These are phyloP conservation scores for Penicillium antarcticum DNA, from an alignment of 495 filamentous ascomycete species.

Conservation along the genomic window DNA sequence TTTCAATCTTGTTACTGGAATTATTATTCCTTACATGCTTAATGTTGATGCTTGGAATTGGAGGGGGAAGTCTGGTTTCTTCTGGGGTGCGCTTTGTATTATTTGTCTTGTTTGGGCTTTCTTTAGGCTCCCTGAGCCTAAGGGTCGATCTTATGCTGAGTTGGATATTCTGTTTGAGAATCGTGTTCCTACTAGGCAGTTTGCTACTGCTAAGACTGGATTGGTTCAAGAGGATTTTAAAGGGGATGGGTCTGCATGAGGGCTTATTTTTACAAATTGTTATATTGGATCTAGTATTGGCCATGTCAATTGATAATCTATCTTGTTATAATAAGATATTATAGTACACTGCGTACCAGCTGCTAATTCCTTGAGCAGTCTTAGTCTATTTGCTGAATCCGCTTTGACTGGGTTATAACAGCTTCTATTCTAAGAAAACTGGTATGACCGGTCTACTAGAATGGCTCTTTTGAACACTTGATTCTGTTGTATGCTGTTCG, in stretches of 20 bases:
- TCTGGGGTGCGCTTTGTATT: constrained; percentile 56
- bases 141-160: constrained; percentile 58
- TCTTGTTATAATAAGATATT: no score
- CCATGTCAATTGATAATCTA: no score
- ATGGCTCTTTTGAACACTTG: not conserved
- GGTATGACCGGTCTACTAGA: not conserved
- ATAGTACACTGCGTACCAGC: no score
- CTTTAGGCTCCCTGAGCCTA: constrained; percentile 60
- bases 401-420: no score
- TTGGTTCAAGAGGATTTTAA: constrained; percentile 3
- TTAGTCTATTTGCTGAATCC: no score
- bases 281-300: no score
- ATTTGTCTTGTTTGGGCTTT: constrained; percentile 41
- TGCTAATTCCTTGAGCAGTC: no score
- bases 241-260: not conserved
- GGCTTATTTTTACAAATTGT: no score
- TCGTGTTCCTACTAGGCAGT: constrained; percentile 28
- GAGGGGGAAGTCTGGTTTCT: constrained; percentile 65
- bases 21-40: constrained; percentile 65
- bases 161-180: constrained; percentile 42
- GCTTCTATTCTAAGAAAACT: no score
- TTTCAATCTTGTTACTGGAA: constrained; percentile 57
- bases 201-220: constrained; percentile 6
- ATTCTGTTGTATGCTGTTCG: constrained; percentile 11
- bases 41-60: constrained; percentile 62